Percentiles rank a stretch among this genome's conserved stretches.
phyloP scores from a whole-genome alignment of 495 filamentous ascomycete genomes.

The Penicillium manginii region DNA sequence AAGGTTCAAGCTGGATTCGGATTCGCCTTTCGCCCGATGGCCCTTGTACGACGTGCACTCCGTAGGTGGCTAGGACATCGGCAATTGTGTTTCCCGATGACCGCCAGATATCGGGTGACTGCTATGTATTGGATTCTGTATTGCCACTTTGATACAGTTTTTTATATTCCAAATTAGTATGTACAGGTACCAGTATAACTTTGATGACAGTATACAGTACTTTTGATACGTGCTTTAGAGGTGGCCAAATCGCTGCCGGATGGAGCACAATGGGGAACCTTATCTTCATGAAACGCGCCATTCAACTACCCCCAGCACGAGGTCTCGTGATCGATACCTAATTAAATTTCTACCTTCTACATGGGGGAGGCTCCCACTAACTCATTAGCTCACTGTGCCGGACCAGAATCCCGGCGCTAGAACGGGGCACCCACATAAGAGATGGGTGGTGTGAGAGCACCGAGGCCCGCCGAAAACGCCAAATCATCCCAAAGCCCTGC shows the following conservation, averaged over 20 bases:
- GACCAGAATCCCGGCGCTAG: conserved; percentile 11
- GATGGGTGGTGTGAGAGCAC: conserved; percentile 15
- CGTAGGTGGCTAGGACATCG: conserved; percentile 15
- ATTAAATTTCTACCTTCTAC: not conserved
- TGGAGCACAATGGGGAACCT: not conserved
- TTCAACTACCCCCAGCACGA: not conserved
- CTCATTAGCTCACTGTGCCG: conserved; percentile 19
- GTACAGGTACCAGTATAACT: not conserved
- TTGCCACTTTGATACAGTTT: not conserved
- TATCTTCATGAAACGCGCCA: not conserved
- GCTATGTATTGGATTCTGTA: conserved; percentile 1
- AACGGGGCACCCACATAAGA: conserved; percentile 9
- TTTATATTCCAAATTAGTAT: not conserved
- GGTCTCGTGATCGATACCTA: not conserved
- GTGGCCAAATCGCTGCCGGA: not conserved
- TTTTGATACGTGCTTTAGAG: not conserved
- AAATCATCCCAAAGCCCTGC: not conserved
- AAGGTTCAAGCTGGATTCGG: not conserved
- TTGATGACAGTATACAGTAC: not conserved
- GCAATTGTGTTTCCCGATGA: conserved; percentile 3
- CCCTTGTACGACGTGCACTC: conserved; percentile 27
- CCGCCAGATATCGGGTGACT: conserved; percentile 13
- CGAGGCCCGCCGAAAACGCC: conserved; percentile 31
- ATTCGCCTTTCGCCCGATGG: conserved; percentile 19
- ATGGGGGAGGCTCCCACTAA: conserved; percentile 18